phyloP scores from a whole-genome alignment of 306 rosid genomes.

The Rubus parviflorus region DNA sequence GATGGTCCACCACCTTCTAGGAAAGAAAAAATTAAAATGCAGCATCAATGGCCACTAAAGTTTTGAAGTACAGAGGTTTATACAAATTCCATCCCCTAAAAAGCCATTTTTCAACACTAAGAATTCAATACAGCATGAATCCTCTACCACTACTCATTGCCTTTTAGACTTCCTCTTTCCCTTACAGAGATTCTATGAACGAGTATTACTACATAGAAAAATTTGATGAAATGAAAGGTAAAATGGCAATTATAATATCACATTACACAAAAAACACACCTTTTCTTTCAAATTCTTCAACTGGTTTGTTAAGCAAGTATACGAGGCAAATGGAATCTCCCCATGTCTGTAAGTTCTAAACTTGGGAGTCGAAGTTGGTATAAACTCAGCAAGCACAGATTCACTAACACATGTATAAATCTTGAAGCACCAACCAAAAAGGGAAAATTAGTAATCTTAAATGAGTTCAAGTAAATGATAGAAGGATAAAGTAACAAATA shows the following conservation, averaged over 20 bases:
- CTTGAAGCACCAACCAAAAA: conserved; percentile 38
- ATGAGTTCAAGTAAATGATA: background rate
- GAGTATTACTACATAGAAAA: background rate
- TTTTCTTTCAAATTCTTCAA: conserved; percentile 40
- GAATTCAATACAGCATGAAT: too few species aligned
- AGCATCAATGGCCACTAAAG: background rate
- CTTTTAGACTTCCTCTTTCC: background rate
- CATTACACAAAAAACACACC: conserved; percentile 44
- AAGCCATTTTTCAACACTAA: background rate
- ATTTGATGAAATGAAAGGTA: background rate
- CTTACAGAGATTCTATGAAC: background rate
- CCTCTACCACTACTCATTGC: background rate
- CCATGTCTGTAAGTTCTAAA: conserved; percentile 48
- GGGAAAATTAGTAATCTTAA: conserved; percentile 1
- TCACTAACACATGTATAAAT: conserved; percentile 77
- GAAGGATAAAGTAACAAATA: background rate
- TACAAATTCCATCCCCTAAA: background rate
- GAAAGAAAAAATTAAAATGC: conserved; percentile 22
- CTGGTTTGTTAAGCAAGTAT: conserved; percentile 23
- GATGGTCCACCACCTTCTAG: background rate
- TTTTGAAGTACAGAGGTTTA: background rate
- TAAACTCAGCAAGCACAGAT: conserved; percentile 57
- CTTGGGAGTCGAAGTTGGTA: conserved; percentile 66
- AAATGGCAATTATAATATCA: background rate
- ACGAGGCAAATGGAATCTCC: conserved; percentile 35